These are phyloP conservation scores for Penicillium maclennaniae DNA, from an alignment of 495 filamentous ascomycete species.

Conservation along the genomic window DNA sequence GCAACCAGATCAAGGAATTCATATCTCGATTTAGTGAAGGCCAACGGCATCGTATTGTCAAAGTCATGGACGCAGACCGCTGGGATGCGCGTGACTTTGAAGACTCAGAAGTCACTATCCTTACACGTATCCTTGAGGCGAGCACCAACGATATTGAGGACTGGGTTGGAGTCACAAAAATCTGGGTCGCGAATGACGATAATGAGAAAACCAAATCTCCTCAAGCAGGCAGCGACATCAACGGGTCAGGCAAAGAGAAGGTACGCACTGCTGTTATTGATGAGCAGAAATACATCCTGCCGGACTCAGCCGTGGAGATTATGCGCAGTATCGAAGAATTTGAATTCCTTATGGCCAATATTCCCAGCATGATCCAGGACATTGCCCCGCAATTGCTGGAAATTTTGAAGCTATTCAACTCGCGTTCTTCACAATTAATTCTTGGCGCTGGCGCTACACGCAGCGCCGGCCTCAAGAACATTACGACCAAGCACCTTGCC, in stretches of 20 bases:
- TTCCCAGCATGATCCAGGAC: constrained; percentile 83
- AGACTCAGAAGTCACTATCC: constrained; percentile 56
- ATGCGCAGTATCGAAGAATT: constrained; percentile 78
- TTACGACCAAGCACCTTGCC: constrained; percentile 92
- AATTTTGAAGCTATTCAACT: constrained; percentile 88
- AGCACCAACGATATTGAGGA: constrained; percentile 75
- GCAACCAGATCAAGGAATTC: constrained; percentile 88
- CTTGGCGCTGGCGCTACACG: constrained; percentile 88
- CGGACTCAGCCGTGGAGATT: constrained; percentile 73
- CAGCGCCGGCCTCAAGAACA: constrained; percentile 91
- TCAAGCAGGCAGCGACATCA: constrained; percentile 34
- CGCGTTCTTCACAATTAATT: constrained; percentile 87
- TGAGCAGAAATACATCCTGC: constrained; percentile 78
- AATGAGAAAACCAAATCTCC: constrained; percentile 22
- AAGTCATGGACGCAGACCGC: constrained; percentile 81
- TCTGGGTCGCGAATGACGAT: constrained; percentile 57
- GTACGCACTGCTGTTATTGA: constrained; percentile 73
- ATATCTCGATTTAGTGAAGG: constrained; percentile 69
- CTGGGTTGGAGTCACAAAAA: constrained; percentile 67
- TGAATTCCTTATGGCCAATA: constrained; percentile 73
- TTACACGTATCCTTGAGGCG: constrained; percentile 66
- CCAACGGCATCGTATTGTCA: constrained; percentile 74
- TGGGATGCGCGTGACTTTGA: constrained; percentile 89
- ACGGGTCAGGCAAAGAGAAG: constrained; percentile 64
- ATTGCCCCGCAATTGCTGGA: constrained; percentile 68